Evolutionary conservation across 306 rosid species (phyloP).

Genomic region (Rosa persica): DNA sequence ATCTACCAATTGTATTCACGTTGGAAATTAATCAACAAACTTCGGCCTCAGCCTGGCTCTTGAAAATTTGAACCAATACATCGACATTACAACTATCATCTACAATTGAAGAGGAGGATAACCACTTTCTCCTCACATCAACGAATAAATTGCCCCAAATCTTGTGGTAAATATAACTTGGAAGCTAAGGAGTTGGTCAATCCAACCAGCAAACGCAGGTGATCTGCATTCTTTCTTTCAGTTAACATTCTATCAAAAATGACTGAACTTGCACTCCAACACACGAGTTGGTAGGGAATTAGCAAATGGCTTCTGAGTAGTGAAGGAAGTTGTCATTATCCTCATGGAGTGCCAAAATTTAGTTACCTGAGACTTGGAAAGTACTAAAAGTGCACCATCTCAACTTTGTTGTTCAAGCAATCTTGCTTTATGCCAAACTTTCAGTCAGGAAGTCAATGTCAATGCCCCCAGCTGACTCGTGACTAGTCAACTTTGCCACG

Average conservation of each 20-base stretch:
- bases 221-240: background rate
- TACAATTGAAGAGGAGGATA: conserved; percentile 19
- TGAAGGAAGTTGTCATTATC: background rate
- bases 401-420: conserved; percentile 32
- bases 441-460: conserved; percentile 36
- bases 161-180: background rate
- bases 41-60: conserved; percentile 5
- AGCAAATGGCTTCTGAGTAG: background rate
- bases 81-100: conserved; percentile 15
- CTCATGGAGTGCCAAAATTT: background rate
- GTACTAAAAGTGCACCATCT: conserved; percentile 10
- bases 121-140: background rate
- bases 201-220: background rate
- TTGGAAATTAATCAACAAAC: conserved; percentile 6
- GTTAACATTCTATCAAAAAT: background rate
- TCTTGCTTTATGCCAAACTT: conserved; percentile 54
- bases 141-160: background rate
- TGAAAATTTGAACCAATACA: conserved; percentile 11
- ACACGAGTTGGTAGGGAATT: too few species aligned
- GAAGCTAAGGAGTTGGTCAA: background rate
- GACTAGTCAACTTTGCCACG: conserved; percentile 33
- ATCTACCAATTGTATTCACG: conserved; percentile 11
- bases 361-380: background rate
- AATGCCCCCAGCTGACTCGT: conserved; percentile 28
- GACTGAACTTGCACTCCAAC: background rate